Base-by-base conservation (phyloP, 225 moss, liverwort and hornwort genomes). In the Takakia lepidozioides region DNA sequence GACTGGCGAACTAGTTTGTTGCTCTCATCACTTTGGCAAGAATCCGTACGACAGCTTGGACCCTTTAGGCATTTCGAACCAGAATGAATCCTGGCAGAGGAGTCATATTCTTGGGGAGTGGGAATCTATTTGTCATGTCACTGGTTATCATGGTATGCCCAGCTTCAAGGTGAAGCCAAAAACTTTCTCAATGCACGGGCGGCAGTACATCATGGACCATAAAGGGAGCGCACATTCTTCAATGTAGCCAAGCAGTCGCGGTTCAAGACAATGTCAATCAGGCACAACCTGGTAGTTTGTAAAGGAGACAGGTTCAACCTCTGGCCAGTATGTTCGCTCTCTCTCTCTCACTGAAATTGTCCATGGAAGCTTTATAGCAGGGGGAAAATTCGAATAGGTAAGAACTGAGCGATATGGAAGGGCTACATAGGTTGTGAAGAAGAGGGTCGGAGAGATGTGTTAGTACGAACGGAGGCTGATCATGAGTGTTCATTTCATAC, bases 91-190 rank as follows among this genome's bases (percentile, higher is more conserved):
- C 2, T n/a, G n/a, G n/a, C n/a, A n/a, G n/a, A n/a, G n/a, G n/a
- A n/a, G n/a, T n/a, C n/a, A n/a, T n/a, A n/a, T n/a, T n/a, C 26
- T 29, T 1, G 77, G 72, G 4, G 72, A 72, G 46, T 77, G 68
- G 72, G 57, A 61, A 1, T 77, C 77, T 2, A 58, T 72, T 21
- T 77, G 72, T 58, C 69, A 72, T 55, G 64, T 72, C 29, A 49
- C 63, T 6, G 72, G 77, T 1, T 77, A 77, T 20, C 51, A 68
- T 8, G 77, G 77, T 15, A 77, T 72, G 77, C 68, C 72, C 3
- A 55, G 69, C 29, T 32, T 77, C 21, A 77, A 77, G 39, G 68
- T 77, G 22, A 44, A 68, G 8, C 77, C 77, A n/a, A 71, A 71
- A 40, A 59, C 64, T 1, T 41, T 71, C 18, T 72, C 77, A 1